Evolutionary conservation across 2,329 filamentous ascomycete species (phyloP).

Genomic region (Scedosporium dehoogii): DNA sequence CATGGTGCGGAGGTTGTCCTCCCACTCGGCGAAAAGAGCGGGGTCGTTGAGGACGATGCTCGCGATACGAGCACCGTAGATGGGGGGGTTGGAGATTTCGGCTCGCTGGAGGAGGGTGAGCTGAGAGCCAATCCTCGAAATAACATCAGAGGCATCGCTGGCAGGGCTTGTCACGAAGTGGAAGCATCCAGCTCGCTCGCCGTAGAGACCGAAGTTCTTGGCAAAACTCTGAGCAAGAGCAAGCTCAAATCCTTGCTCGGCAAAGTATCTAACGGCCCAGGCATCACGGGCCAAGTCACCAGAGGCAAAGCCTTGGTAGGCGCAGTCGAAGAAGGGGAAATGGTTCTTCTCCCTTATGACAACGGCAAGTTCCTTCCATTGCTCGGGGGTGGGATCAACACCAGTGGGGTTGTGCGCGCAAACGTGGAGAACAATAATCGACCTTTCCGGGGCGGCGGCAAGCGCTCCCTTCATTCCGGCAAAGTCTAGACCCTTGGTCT

Average conservation of each 20-base stretch:
- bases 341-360: conserved; percentile 69
- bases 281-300: conserved; percentile 78
- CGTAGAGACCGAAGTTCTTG: conserved; percentile 97
- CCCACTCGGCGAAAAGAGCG: conserved; percentile 79
- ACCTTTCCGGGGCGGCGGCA: conserved; percentile 60
- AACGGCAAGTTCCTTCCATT: conserved; percentile 84
- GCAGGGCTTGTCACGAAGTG: conserved; percentile 76
- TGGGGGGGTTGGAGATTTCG: conserved; percentile 94
- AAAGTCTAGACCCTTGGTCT: conserved; percentile 87
- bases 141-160: conserved; percentile 52
- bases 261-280: conserved; percentile 88
- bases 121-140: conserved; percentile 67
- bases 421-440: conserved; percentile 84
- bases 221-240: conserved; percentile 89
- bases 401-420: conserved; percentile 98
- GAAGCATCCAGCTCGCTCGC: conserved; percentile 92
- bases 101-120: conserved; percentile 90
- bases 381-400: conserved; percentile 84
- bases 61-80: conserved; percentile 87
- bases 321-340: conserved; percentile 97
- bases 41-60: conserved; percentile 75
- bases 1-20: conserved; percentile 87
- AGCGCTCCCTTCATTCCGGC: conserved; percentile 73
- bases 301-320: conserved; percentile 96
- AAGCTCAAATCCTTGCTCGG: conserved; percentile 83